Percentiles rank a stretch among this genome's conserved stretches.
Conservation (phyloP, 345 rosid species). For the Moricandia moricandioides region DNA sequence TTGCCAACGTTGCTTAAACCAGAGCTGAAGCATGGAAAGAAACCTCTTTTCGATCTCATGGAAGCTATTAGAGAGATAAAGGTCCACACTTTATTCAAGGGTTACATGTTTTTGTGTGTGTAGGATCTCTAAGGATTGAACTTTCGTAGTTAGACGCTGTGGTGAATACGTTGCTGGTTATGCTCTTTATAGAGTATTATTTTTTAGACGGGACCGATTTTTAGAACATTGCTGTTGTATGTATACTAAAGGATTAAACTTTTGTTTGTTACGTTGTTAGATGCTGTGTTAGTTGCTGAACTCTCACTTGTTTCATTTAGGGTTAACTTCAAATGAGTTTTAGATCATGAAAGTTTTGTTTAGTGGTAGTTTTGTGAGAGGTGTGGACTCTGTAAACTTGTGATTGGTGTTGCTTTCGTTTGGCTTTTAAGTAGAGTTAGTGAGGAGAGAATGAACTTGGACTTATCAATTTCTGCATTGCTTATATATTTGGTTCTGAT, state of each 20-base stretch:
- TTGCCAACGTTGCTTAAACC: conserved; percentile 64
- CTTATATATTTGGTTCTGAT: not conserved
- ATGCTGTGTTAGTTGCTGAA: not conserved
- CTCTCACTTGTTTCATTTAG: not conserved
- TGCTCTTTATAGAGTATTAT: too few species aligned
- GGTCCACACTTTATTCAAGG: not conserved
- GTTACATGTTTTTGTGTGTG: too few species aligned
- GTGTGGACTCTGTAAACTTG: not conserved
- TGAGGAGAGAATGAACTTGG: too few species aligned
- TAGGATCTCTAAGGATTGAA: too few species aligned
- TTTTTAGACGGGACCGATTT: too few species aligned
- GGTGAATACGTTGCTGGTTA: not conserved
- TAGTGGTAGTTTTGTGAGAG: not conserved
- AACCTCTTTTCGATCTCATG: conserved; percentile 9
- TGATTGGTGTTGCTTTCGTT: too few species aligned
- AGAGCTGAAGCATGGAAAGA: conserved; percentile 54
- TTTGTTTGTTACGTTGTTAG: not conserved
- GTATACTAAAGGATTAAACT: too few species aligned
- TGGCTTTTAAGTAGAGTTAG: too few species aligned
- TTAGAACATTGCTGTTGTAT: too few species aligned
- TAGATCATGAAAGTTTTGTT: not conserved
- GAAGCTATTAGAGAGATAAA: not conserved
- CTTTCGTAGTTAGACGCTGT: too few species aligned
- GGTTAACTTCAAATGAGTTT: not conserved
- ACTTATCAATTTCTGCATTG: too few species aligned